Evolutionary conservation across 805 yeast genomes (phyloP), one percentile per base, ranked within the genome.

Genomic region (Ogataea nonfermentans): DNA sequence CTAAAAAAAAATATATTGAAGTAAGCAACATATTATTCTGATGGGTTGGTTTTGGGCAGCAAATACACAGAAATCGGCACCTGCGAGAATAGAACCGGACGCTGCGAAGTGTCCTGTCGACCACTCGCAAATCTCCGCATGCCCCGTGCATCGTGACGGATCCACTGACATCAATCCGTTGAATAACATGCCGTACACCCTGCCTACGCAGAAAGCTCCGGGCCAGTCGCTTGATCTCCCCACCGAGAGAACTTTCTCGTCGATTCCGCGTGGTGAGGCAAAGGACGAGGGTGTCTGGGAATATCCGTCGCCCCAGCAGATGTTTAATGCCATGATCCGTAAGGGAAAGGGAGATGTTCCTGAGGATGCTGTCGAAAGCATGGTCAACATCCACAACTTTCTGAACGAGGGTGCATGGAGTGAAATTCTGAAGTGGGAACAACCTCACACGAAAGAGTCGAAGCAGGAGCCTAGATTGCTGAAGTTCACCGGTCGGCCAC

Each of bases 231-330:
- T 86, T 26, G 79, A 76, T 24, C 68, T 93, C 23, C 89, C 97
- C 8, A 86, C 93, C 0, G 86, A 84, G 29, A 78, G 96, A 52
- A 84, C 95, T 2, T 62, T 81, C 26, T 87, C 96, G 11, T 66
- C 87, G 2, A 93, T 93, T 37, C 99, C 99, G 14, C 75, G 87
- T 47, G 98, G 98, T 20, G 76, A 70, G 20, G 57, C 59, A 10
- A 70, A 67, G 2, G 71, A 67, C 8, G 79, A 78, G 45, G 95
- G 95, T 2, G 78, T 81, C 33, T 93, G 99, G 99, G 99, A 93
- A 65, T 93, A 93, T 59, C 99, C 99, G 2, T 87, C 96, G 2
- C 99, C 99, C 1, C 99, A 93, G 65, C 99, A 93, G 61, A 93
- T 93, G 99, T 80, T 89, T 50, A 90, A 91, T 56, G 99, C 99